Evolutionary conservation across 345 rosid genomes (phyloP), one percentile per base, ranked within the genome.

Genomic region (Mallotus nudiflorus): DNA sequence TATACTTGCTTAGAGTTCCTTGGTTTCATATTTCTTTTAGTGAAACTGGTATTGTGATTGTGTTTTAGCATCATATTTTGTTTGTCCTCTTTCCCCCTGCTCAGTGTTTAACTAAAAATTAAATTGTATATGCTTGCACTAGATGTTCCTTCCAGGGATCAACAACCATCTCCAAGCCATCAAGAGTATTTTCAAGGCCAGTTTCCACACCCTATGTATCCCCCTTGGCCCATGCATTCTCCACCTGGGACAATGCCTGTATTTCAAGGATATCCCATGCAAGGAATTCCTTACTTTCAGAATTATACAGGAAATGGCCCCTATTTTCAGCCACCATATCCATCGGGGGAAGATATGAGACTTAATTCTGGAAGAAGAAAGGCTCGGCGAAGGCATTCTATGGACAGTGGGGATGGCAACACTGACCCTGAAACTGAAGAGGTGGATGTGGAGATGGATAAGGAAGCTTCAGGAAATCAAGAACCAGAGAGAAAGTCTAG

Each of bases 151-250:
- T 73, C 88, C 22, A 45, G 65, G 50, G 82, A 88, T 83, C 91
- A 79, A 59, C 88, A 80, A 74, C 68, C 66, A 61, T 81, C 81
- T 63, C 81, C 84, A 2, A 86, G 75, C 20, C 76, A 73, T 56
- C 88, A 77, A 66, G 97, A 88, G 70, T 80, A 86, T 80, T 79
- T 81, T 74, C 93, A 84, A 74, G 91, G 87, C 56, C 97, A 87
- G 71, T 87, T 82, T 84, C 96, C 87, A 6, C 87, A 83, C 67
- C 87, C 85, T 35, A 74, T 95, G 86, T 90, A 84, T 70, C 84
- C 97, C 64, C 86, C 88, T 6, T 92, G 97, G 99, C 91, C 92
- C 67, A 80, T 92, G 61, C 97, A 92, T 75, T 89, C 99, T 54
- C 96, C 93, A 45, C 89, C 97, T 0, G 99, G 97, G 50, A 72